Evolutionary conservation across 2,329 filamentous ascomycete genomes (phyloP).

Genomic region (Aspergillus sp.): DNA sequence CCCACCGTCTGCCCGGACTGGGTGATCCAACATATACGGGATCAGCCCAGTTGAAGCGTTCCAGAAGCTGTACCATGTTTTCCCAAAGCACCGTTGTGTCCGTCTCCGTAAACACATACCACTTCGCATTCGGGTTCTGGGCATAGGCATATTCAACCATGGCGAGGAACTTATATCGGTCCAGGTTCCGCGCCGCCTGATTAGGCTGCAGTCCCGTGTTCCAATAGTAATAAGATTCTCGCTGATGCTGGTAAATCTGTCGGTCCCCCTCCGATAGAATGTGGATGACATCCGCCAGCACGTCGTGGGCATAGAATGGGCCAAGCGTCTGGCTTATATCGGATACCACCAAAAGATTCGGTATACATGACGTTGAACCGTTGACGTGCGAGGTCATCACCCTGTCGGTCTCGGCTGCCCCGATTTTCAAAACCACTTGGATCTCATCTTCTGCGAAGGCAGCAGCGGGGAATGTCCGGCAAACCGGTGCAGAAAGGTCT

Average conservation of each 20-base stretch:
- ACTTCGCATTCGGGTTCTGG: constrained; percentile 49
- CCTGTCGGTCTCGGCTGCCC: constrained; percentile 44
- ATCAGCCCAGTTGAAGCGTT: constrained; percentile 47
- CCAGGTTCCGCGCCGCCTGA: constrained; percentile 52
- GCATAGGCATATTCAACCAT: constrained; percentile 54
- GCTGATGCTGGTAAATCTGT: constrained; percentile 36
- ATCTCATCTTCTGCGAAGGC: constrained; percentile 24
- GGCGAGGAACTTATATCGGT: constrained; percentile 60
- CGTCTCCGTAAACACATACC: constrained; percentile 59
- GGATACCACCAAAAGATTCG: constrained; percentile 51
- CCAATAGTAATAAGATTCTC: constrained; percentile 5
- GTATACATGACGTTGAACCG: constrained; percentile 55
- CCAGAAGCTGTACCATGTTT: constrained; percentile 50
- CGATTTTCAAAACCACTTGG: constrained; percentile 52
- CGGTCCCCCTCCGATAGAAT: constrained; percentile 46
- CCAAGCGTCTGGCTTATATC: constrained; percentile 50
- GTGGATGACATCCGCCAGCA: constrained; percentile 34
- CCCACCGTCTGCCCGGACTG: constrained; percentile 36
- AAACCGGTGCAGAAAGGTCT: background rate
- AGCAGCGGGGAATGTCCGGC: background rate
- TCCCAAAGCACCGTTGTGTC: constrained; percentile 53
- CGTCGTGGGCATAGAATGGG: constrained; percentile 46
- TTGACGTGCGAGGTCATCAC: constrained; percentile 50
- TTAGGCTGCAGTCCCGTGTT: constrained; percentile 36
- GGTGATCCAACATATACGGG: constrained; percentile 53